Percentiles rank a stretch among this genome's conserved stretches.
phyloP scores from a whole-genome alignment of 306 rosid genomes.

The Phaseolus lunatus region DNA sequence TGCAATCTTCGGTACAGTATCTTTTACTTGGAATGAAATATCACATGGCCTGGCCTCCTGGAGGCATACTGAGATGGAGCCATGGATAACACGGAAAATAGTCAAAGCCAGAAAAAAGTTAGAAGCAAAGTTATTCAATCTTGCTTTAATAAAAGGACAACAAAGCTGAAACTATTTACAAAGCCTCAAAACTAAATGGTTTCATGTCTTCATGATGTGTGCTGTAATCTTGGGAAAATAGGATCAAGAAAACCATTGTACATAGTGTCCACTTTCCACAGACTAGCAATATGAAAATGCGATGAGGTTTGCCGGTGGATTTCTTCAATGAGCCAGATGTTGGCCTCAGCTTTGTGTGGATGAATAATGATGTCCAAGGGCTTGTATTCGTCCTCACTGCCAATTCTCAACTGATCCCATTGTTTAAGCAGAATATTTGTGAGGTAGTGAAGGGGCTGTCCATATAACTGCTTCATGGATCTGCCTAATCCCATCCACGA shows the following conservation, averaged over 20 bases:
- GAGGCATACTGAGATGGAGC: conserved; percentile 25
- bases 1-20: conserved; percentile 19
- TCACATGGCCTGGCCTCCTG: neutral
- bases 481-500: conserved; percentile 90
- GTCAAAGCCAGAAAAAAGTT: conserved; percentile 4
- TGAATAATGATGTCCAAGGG: conserved; percentile 78
- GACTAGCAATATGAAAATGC: conserved; percentile 68
- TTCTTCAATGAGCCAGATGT: conserved; percentile 89
- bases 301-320: conserved; percentile 86
- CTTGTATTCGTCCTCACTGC: conserved; percentile 62
- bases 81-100: conserved; percentile 10
- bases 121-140: conserved; percentile 24
- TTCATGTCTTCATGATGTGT: conserved; percentile 49
- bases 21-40: conserved; percentile 16
- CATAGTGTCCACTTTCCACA: conserved; percentile 77
- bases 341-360: conserved; percentile 90
- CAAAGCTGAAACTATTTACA: neutral
- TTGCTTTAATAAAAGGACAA: conserved; percentile 15
- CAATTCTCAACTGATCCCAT: conserved; percentile 88
- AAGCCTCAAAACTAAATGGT: conserved; percentile 37
- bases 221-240: conserved; percentile 65
- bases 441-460: conserved; percentile 94
- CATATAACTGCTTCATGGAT: conserved; percentile 80
- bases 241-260: conserved; percentile 73
- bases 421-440: conserved; percentile 82